These are phyloP conservation scores for Tardiomyces blankii DNA, from an alignment of 1,139 yeast species.

Conservation along the genomic window DNA sequence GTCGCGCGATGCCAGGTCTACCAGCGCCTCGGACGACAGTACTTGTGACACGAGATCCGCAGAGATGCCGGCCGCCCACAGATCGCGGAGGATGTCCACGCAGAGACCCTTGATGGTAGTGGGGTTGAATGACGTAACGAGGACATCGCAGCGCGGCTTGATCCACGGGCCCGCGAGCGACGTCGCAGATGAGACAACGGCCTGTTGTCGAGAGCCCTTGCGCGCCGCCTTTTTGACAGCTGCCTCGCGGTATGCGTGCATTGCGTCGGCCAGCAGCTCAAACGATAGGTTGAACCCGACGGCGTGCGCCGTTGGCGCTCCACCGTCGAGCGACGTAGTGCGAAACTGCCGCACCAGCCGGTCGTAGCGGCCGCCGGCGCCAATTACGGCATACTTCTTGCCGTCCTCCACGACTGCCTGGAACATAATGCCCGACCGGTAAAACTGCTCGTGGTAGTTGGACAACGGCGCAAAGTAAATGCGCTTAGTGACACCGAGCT, in stretches of 20 bases:
- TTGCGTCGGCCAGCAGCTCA: conserved; percentile 42
- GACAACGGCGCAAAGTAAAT: conserved; percentile 59
- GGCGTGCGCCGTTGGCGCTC: conserved; percentile 41
- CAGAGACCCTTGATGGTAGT: conserved; percentile 40
- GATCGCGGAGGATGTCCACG: conserved; percentile 43
- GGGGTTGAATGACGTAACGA: conserved; percentile 57
- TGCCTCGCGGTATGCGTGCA: conserved; percentile 29
- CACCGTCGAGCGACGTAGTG: conserved; percentile 32
- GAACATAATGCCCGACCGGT: conserved; percentile 75
- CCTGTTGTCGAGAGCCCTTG: conserved; percentile 11
- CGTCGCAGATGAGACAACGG: conserved; percentile 15
- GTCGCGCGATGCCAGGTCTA: conserved; percentile 51
- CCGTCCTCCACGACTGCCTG: conserved; percentile 58
- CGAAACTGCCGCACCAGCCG: conserved; percentile 52
- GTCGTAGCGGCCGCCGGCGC: conserved; percentile 93
- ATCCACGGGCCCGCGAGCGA: conserved; percentile 10
- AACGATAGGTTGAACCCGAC: conserved; percentile 79
- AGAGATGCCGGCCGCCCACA: conserved; percentile 65
- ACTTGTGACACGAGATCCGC: conserved; percentile 53
- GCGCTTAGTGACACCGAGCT: conserved; percentile 45
- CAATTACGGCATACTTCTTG: conserved; percentile 35
- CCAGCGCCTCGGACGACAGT: conserved; percentile 53
- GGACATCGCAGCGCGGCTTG: conserved; percentile 57
- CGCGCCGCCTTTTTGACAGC: conserved; percentile 8
- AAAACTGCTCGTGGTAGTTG: conserved; percentile 71